Base-by-base conservation (phyloP, 1,284 basidiomycete species). In the Austroboletus rostrupii region DNA sequence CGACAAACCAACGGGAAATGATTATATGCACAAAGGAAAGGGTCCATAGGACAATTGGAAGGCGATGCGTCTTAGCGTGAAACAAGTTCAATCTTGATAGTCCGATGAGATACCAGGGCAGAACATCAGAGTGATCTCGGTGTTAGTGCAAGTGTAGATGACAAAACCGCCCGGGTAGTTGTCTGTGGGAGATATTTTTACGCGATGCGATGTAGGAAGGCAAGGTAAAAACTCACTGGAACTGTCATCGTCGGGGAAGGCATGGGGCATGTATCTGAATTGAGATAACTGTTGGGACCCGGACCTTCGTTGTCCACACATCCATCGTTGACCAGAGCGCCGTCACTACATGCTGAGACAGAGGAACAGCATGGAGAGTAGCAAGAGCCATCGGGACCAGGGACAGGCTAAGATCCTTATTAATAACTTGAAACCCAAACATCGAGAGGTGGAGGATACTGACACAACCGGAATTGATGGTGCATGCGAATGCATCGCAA, bases 171-270 rank as follows among this genome's bases (percentile, higher is more conserved):
- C 52, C 1, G 59, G 58, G 12, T 29, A 29, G 1, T 5, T 11
- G 12, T 12, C 28, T 29, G 28, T 12, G 28, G 28, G 10, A 33
- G 32, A 28, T 52, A 57, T 26, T 26, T 12, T 29, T 29, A 12
- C 10, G 10, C 11, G 12, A 12, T 29, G 28, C 12, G 28, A 29
- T 12, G 12, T 11, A 12, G 12, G 28, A 0, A 28, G 17, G 17
- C 11, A 9, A 10, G 13, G 10, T 12, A 6, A 20, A 6, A 37
- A 60, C 57, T 49, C 46, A 64, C 62, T 1, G 8, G 61, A 28
- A 26, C 65, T 65, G 14, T 67, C 66, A 32, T 66, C 66, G 54
- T 68, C 67, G 21, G 67, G 67, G 62, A 66, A 66, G 35, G 54
- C 59, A 14, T 52, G 45, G 47, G 54, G 43, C 67, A 69, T 2